A percentile compares a stretch with the other conserved stretches of the same genome.
phyloP scores from a whole-genome alignment of 768 basidiomycete species.

The Chlorophyllum brunneum region DNA sequence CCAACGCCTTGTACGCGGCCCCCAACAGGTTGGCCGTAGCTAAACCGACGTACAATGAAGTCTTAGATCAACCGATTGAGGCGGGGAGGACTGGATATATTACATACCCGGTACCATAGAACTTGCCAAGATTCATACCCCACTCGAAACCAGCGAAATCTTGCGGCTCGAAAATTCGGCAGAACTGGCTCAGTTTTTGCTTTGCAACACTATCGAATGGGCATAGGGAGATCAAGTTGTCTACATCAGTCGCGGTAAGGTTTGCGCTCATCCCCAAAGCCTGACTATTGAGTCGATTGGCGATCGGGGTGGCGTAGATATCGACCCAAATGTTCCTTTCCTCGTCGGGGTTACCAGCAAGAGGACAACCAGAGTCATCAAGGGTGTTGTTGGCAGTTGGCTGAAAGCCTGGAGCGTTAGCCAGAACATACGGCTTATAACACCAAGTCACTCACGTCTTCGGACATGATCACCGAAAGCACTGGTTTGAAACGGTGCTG shows the following conservation, averaged over 20 bases:
- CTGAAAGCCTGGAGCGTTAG: background rate
- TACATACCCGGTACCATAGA: constrained; percentile 71
- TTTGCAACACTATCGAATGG: constrained; percentile 68
- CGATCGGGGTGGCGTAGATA: constrained; percentile 52
- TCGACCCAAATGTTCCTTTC: constrained; percentile 51
- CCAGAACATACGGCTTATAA: background rate
- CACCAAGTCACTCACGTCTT: constrained; percentile 37
- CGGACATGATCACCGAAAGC: constrained; percentile 54
- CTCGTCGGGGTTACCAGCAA: constrained; percentile 39
- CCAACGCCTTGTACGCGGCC: constrained; percentile 75
- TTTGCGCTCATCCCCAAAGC: constrained; percentile 52
- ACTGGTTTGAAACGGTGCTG: constrained; percentile 38
- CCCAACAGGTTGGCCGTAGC: constrained; percentile 67
- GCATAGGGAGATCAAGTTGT: constrained; percentile 68
- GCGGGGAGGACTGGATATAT: background rate
- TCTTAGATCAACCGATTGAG: background rate
- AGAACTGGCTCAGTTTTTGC: constrained; percentile 58
- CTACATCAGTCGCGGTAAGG: constrained; percentile 50
- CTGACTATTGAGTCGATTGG: constrained; percentile 53
- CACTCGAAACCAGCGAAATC: constrained; percentile 74
- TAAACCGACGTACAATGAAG: constrained; percentile 19
- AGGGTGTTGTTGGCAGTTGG: constrained; percentile 55
- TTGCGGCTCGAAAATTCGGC: constrained; percentile 56
- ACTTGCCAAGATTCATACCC: constrained; percentile 70
- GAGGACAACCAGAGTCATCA: constrained; percentile 61